phyloP scores from a whole-genome alignment of 2,329 filamentous ascomycete genomes.

The Corynespora cassiicola region DNA sequence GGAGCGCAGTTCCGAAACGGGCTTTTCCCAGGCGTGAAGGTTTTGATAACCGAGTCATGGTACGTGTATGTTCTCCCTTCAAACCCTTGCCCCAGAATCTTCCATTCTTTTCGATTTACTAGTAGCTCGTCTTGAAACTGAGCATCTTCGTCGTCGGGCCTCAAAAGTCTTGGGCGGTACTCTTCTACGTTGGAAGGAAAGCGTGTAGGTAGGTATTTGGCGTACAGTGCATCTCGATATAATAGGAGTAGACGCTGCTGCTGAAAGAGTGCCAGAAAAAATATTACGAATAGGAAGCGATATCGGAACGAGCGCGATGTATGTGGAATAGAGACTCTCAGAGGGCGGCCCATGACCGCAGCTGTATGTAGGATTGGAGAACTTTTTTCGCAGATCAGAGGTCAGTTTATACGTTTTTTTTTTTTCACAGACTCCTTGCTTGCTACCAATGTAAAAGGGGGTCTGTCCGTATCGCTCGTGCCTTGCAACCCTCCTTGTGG shows the following conservation, averaged over 20 bases:
- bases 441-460: too few species aligned
- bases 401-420: too few species aligned
- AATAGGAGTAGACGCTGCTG: conserved; percentile 24
- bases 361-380: neutral
- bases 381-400: too few species aligned
- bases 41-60: conserved; percentile 32
- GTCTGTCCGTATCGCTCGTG: too few species aligned
- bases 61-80: conserved; percentile 31
- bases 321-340: conserved; percentile 2
- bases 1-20: conserved; percentile 33
- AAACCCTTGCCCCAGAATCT: conserved; percentile 25
- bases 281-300: conserved; percentile 19
- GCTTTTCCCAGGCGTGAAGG: conserved; percentile 27
- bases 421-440: too few species aligned
- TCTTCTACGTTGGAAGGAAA: conserved; percentile 10
- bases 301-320: conserved; percentile 13
- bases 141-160: conserved; percentile 11
- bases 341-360: neutral
- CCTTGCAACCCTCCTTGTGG: too few species aligned
- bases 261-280: conserved; percentile 20
- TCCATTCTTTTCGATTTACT: conserved; percentile 25
- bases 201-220: conserved; percentile 27
- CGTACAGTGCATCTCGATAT: conserved; percentile 23
- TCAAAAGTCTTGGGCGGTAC: conserved; percentile 1
- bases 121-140: conserved; percentile 23